Evolutionary conservation across 352 stramenopile genomes (phyloP).

Genomic region (Globisporangium okanoganense): DNA sequence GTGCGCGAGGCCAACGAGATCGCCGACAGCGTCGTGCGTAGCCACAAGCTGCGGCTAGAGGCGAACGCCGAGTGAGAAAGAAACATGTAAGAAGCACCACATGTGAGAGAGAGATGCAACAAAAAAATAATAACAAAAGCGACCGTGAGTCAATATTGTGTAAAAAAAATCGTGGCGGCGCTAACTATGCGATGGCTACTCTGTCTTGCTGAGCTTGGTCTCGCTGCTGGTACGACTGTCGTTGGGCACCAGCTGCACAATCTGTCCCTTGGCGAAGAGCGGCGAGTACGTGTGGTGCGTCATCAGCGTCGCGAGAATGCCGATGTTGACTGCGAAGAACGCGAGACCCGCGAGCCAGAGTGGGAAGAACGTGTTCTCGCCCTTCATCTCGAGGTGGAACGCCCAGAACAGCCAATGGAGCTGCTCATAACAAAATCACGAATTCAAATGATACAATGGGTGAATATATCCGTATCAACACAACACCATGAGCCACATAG

Average conservation of each 20-base stretch:
- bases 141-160: background rate
- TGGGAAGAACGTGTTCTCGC: conserved; percentile 83
- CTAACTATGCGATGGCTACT: background rate
- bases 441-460: no score
- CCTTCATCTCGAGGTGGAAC: conserved; percentile 89
- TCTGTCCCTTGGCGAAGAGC: conserved; percentile 42
- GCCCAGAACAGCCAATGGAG: conserved; percentile 90
- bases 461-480: background rate
- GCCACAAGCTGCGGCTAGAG: conserved; percentile 49
- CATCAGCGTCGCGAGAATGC: conserved; percentile 75
- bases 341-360: conserved; percentile 84
- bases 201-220: conserved; percentile 3
- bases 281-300: conserved; percentile 51
- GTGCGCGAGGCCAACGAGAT: conserved; percentile 53
- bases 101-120: background rate
- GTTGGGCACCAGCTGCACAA: conserved; percentile 38
- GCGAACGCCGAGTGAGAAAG: conserved; percentile 23
- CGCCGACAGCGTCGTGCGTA: conserved; percentile 50
- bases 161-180: no score
- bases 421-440: conserved; percentile 21
- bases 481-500: background rate
- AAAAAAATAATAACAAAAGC: background rate
- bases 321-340: conserved; percentile 90
- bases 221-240: background rate
- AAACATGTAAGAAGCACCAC: background rate